These are phyloP conservation scores for Circinella umbellata DNA, from an alignment of 371 early-diverging fungal genomes.

Conservation along the genomic window DNA sequence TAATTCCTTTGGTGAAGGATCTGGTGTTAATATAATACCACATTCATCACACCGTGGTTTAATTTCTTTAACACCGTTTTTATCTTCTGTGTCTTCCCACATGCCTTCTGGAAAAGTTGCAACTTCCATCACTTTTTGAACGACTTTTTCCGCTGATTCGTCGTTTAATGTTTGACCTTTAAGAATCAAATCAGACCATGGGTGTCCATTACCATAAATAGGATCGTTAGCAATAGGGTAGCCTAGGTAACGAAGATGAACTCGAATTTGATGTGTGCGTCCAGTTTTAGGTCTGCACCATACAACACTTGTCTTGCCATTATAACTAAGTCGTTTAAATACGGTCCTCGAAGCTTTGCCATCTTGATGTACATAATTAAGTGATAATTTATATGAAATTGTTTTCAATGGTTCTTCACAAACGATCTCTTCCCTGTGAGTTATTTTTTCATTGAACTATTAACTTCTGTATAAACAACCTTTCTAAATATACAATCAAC, in stretches of 20 bases:
- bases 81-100: slow-evolving; percentile 22
- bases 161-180: slow-evolving; percentile 2
- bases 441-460: too few relatives aligned
- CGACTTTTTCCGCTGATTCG: not conserved
- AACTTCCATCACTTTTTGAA: not conserved
- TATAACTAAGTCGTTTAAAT: slow-evolving; percentile 70
- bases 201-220: slow-evolving; percentile 45
- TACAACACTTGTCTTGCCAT: slow-evolving; percentile 73
- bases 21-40: slow-evolving; percentile 48
- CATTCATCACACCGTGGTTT: slow-evolving; percentile 57
- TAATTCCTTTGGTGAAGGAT: slow-evolving; percentile 73
- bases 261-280: slow-evolving; percentile 99
- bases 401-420: slow-evolving; percentile 85
- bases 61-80: slow-evolving; percentile 16
- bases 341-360: slow-evolving; percentile 84
- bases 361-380: slow-evolving; percentile 81
- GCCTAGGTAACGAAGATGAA: slow-evolving; percentile 96
- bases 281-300: slow-evolving; percentile 93
- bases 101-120: slow-evolving; percentile 18
- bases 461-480: too few relatives aligned
- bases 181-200: slow-evolving; percentile 10
- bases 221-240: slow-evolving; percentile 98
- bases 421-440: slow-evolving; percentile 43
- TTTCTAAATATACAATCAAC: too few relatives aligned
- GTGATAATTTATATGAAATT: slow-evolving; percentile 82